phyloP scores from a whole-genome alignment of 495 filamentous ascomycete species.

The Podospora anserina region DNA sequence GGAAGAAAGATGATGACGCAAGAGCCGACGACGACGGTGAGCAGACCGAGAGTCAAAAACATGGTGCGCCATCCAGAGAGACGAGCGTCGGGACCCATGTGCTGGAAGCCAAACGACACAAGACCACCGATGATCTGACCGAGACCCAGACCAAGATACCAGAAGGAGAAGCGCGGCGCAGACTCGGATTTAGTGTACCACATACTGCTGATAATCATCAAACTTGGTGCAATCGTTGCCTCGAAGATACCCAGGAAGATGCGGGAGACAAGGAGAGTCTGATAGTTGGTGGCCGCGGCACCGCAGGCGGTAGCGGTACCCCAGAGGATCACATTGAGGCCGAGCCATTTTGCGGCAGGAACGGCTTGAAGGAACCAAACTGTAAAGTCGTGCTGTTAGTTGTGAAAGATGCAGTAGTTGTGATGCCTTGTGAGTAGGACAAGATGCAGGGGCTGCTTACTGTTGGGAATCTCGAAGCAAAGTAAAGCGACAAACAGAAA shows the following conservation, averaged over 20 bases:
- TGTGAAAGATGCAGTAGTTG: neutral
- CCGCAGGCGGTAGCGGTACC: conserved; percentile 38
- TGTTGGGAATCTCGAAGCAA: conserved; percentile 37
- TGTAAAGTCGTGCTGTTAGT: conserved; percentile 20
- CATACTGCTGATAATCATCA: conserved; percentile 51
- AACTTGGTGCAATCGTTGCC: conserved; percentile 57
- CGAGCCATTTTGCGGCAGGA: conserved; percentile 57
- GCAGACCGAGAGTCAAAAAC: conserved; percentile 56
- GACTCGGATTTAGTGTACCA: conserved; percentile 66
- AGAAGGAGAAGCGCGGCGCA: conserved; percentile 60
- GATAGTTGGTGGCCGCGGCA: conserved; percentile 36
- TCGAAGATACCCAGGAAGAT: conserved; percentile 62
- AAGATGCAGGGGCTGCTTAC: conserved; percentile 15
- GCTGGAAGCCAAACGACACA: conserved; percentile 60
- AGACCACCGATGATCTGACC: conserved; percentile 63
- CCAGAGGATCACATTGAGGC: conserved; percentile 54
- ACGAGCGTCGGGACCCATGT: conserved; percentile 38
- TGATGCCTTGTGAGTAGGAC: neutral
- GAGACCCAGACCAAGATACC: conserved; percentile 60
- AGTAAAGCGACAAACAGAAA: conserved; percentile 36
- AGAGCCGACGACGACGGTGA: conserved; percentile 51
- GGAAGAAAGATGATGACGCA: conserved; percentile 50
- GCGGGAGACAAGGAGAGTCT: conserved; percentile 43
- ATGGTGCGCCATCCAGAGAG: conserved; percentile 61
- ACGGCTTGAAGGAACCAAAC: conserved; percentile 48